Evolutionary conservation across 2,329 filamentous ascomycete species (phyloP).

Genomic region (Apiospora marii): DNA sequence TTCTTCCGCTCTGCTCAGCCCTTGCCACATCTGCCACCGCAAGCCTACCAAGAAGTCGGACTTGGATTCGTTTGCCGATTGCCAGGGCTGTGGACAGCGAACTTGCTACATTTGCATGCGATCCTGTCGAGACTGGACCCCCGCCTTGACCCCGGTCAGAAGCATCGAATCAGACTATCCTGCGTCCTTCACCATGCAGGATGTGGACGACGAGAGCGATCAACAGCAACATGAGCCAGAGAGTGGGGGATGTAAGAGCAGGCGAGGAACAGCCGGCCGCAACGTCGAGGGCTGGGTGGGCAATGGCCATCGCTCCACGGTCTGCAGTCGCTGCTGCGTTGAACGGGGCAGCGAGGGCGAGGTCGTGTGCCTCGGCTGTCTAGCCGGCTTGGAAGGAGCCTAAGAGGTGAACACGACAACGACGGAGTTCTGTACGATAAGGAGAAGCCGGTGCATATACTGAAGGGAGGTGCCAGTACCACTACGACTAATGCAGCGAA

Average conservation of each 20-base stretch:
- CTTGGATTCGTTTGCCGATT: conserved; percentile 71
- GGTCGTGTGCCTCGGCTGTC: conserved; percentile 71
- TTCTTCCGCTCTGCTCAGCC: conserved; percentile 48
- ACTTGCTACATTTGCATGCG: conserved; percentile 76
- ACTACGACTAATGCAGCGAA: conserved; percentile 5
- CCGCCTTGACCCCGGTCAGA: conserved; percentile 22
- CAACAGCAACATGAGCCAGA: conserved; percentile 27
- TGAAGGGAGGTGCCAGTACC: not conserved
- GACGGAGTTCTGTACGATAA: not conserved
- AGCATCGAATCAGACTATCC: conserved; percentile 46
- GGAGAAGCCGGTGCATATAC: not conserved
- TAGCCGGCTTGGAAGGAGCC: conserved; percentile 52
- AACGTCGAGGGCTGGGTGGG: conserved; percentile 42
- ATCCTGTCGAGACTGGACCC: conserved; percentile 63
- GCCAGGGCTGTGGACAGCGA: conserved; percentile 66
- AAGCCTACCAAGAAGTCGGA: conserved; percentile 71
- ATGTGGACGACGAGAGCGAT: conserved; percentile 48
- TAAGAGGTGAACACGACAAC: conserved; percentile 31
- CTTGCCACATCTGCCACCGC: conserved; percentile 74
- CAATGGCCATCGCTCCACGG: conserved; percentile 57
- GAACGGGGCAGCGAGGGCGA: conserved; percentile 71
- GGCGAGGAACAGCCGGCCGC: conserved; percentile 45
- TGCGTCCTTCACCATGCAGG: conserved; percentile 59
- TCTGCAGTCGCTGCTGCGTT: conserved; percentile 75
- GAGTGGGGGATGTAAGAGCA: conserved; percentile 3